Evolutionary conservation across 345 rosid species (phyloP), one percentile per base, ranked within the genome.

Genomic region (Corchorus capsularis): DNA sequence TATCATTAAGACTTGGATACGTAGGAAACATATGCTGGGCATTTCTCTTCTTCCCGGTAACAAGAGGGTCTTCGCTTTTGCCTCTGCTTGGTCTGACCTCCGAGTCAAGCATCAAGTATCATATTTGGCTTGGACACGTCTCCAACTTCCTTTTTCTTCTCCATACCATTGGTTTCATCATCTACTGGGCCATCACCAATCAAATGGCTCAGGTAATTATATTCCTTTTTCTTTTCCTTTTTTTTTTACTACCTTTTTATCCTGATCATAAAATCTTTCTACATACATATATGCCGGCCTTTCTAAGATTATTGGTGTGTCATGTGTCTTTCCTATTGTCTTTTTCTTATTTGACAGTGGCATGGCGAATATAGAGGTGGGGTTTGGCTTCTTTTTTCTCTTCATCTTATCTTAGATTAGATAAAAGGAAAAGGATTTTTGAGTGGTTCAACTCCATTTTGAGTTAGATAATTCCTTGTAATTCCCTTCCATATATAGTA

Each of bases 111-210:
- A 91, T 89, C 82, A 88, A 88, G 82, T 91, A 89, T 72, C 93
- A 91, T 64, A 89, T 89, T 14, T 89, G 93, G 96, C 88, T 91
- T 0, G 96, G 93, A 7, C 93, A 91, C 74, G 35, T 89, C 75
- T 87, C 92, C 11, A 91, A 75, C 75, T 39, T 83, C 50, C 75
- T 66, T 45, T 88, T 88, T 73, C 74, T 69, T 43, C 66, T 68
- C 16, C 95, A 91, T 82, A 73, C 87, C 1, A 4, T 89, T 7
- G 82, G 90, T 13, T 88, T 80, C 82, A 65, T 87, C 63, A 80
- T 85, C 45, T 89, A 91, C 80, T 89, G 92, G 93, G 87, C 78
- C 47, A 84, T 87, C 72, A 59, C 85, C 41, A 43, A 88, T 79
- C 77, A 85, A 68, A 75, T 89, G 81, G 54, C 52, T 65, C 69